Evolutionary conservation across 2,329 filamentous ascomycete species (phyloP).

Genomic region (Didymella sp.): DNA sequence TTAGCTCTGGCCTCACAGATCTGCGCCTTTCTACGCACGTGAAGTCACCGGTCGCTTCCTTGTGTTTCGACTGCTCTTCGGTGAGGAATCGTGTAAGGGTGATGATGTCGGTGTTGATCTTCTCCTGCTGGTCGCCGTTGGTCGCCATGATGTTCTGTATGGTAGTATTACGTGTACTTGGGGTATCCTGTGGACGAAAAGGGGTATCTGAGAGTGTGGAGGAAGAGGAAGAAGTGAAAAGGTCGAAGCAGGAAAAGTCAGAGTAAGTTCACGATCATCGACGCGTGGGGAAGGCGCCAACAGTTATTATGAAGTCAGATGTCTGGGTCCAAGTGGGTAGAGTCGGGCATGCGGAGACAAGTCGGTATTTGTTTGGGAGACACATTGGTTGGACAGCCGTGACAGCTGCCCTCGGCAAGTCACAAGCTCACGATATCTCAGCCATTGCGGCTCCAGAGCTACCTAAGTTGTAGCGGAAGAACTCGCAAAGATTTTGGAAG

Average conservation of each 20-base stretch:
- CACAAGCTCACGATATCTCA: slow-evolving; percentile 39
- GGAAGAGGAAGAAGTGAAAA: slow-evolving; percentile 8
- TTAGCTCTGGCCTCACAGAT: not conserved
- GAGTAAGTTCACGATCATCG: slow-evolving; percentile 20
- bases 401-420: slow-evolving; percentile 43
- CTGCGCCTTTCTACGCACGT: slow-evolving; percentile 65
- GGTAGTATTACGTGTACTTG: not conserved
- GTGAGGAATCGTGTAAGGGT: slow-evolving; percentile 95
- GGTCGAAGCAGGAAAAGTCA: slow-evolving; percentile 15
- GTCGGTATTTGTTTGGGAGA: slow-evolving; percentile 44
- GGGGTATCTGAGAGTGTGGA: slow-evolving; percentile 9
- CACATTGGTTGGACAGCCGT: slow-evolving; percentile 32
- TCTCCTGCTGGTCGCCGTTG: slow-evolving; percentile 63
- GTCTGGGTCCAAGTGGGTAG: slow-evolving; percentile 47
- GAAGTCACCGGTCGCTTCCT: slow-evolving; percentile 96
- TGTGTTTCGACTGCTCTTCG: slow-evolving; percentile 92
- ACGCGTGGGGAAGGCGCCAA: slow-evolving; percentile 27
- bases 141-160: slow-evolving; percentile 42
- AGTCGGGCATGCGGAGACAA: slow-evolving; percentile 47
- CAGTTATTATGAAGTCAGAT: slow-evolving; percentile 39
- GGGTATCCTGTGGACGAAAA: not conserved
- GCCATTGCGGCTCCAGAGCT: slow-evolving; percentile 7
- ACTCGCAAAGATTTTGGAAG: slow-evolving; percentile 10
- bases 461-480: slow-evolving; percentile 15
- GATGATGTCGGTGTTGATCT: slow-evolving; percentile 94